phyloP scores from a whole-genome alignment of 768 basidiomycete genomes.

The Tremella fuciformis region DNA sequence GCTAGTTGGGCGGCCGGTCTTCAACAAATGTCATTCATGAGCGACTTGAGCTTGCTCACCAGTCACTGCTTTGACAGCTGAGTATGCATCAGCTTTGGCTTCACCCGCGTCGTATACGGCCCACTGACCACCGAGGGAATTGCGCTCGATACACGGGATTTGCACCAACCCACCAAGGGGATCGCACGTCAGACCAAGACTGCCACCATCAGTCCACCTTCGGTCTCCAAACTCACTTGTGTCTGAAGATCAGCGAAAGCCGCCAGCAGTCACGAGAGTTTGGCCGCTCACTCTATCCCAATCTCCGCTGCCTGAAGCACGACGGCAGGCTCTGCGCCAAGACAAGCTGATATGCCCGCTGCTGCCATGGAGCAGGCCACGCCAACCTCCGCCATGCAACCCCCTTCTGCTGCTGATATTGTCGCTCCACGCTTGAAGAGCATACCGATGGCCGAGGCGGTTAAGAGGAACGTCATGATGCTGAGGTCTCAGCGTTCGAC shows the following conservation, averaged over 20 bases:
- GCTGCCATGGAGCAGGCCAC: conserved; percentile 97
- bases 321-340: conserved; percentile 65
- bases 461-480: conserved; percentile 77
- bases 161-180: conserved; percentile 80
- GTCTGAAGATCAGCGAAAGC: conserved; percentile 8
- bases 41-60: conserved; percentile 16
- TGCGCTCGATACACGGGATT: conserved; percentile 87
- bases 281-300: conserved; percentile 61
- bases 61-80: conserved; percentile 87
- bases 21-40: neutral
- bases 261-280: neutral
- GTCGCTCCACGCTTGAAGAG: conserved; percentile 95
- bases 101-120: conserved; percentile 10
- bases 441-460: conserved; percentile 72
- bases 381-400: conserved; percentile 67
- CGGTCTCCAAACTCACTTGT: conserved; percentile 12
- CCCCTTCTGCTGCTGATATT: conserved; percentile 89
- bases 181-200: conserved; percentile 71
- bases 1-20: conserved; percentile 77
- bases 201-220: conserved; percentile 7
- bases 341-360: conserved; percentile 87
- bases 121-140: conserved; percentile 40
- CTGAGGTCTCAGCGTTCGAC: neutral
- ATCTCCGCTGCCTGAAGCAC: conserved; percentile 69
- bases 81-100: conserved; percentile 54